Evolutionary conservation across 2,329 filamentous ascomycete genomes (phyloP), one percentile per base, ranked within the genome.

Genomic region (Acarospora socialis): DNA sequence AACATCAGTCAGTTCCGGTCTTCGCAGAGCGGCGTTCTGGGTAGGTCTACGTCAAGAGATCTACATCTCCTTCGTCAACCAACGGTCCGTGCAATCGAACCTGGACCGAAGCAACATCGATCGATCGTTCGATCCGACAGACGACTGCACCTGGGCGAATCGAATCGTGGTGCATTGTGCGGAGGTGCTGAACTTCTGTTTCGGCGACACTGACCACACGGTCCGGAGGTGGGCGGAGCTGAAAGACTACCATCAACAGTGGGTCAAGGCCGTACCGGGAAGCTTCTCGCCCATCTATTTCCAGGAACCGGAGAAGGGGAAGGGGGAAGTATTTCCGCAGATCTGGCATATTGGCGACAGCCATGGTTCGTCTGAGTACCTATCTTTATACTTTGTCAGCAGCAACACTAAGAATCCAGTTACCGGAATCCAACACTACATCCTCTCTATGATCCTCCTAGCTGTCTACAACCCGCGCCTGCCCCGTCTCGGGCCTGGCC

Each of bases 131-230:
- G 52, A 56, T 2, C 51, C 57, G 0, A 56, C 60, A 0, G 60
- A 62, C 25, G 70, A 73, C 38, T 64, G 63, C 36, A 58, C 57
- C 1, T 74, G 70, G 70, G 65, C 70, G 2, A 74, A 76, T 46
- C 61, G 70, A 10, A 67, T 72, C 10, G 62, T 77, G 0, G 61
- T 72, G 3, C 66, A 73, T 42, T 71, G 70, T 33, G 70, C 70
- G n/a, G 69, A 75, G 38, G 68, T 76, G 1, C 52, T 77, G 10
- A 69, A 73, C 38, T 74, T 66, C 43, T 77, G 73, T 46, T 77
- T 75, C 44, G 39, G 40, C 36, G n/a, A 41, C 13, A 21, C 33
- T 3, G n/a, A 32, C 6, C 13, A 25, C 12, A 28, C 27, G 9
- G 21, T 12, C 17, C 36, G 31, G 4, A 24, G 30, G 25, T 29